Percentiles rank a stretch among this genome's conserved stretches.
Conservation (phyloP, 345 rosid species). For the Corymbia maculata region DNA sequence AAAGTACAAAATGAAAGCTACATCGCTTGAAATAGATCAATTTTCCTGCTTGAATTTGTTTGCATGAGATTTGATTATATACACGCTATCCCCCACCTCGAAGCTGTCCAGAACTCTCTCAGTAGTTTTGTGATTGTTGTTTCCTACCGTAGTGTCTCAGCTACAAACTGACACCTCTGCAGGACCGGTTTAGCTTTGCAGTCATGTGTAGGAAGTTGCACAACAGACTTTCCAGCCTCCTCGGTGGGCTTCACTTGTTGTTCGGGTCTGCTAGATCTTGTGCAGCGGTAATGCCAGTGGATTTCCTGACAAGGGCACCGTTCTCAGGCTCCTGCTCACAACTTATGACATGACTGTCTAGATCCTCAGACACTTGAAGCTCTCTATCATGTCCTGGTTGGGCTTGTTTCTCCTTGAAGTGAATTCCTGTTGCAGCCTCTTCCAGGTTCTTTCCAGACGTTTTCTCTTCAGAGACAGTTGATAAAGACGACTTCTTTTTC, state of each 20-base stretch:
- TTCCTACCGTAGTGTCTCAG: not conserved
- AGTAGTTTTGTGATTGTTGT: not conserved
- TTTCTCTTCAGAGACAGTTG: slow-evolving; percentile 6
- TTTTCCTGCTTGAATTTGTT: not conserved
- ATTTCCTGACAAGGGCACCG: not conserved
- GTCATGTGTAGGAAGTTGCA: not conserved
- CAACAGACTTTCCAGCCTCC: not conserved
- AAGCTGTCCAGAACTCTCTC: not conserved
- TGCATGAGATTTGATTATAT: not conserved
- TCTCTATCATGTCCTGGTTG: slow-evolving; percentile 5
- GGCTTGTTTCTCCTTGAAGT: slow-evolving; percentile 3
- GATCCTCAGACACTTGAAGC: slow-evolving; percentile 10
- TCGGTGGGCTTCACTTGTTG: not conserved
- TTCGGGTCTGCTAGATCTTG: not conserved
- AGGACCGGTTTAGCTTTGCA: not conserved
- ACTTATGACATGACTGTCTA: not conserved
- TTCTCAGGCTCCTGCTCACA: not conserved
- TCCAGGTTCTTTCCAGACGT: not conserved
- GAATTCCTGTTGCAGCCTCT: not conserved
- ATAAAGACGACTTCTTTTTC: not conserved
- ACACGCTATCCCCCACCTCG: not conserved
- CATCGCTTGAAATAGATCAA: not conserved
- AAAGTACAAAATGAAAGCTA: not conserved
- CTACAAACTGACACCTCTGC: not conserved
- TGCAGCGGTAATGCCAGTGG: not conserved